Conservation (phyloP, 2,329 filamentous ascomycete genomes). For the Talaromyces sp. region DNA sequence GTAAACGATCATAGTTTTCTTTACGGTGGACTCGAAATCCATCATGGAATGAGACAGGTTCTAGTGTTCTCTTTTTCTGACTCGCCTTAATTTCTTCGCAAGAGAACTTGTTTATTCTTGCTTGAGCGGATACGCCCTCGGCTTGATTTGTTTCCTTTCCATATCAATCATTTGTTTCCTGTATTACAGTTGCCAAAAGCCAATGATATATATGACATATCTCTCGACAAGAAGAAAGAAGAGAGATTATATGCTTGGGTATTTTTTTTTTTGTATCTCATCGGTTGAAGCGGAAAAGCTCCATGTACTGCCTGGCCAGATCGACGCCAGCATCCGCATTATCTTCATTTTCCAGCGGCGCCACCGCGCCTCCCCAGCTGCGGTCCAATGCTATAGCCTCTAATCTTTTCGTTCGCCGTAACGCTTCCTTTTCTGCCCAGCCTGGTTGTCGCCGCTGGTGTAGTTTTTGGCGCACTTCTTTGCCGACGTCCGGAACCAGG, state of each 20-base stretch:
- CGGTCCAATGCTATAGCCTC: conserved; percentile 1
- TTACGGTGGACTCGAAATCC: not conserved
- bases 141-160: not conserved
- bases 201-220: not conserved
- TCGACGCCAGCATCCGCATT: conserved; percentile 33
- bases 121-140: not conserved
- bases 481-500: conserved; percentile 35
- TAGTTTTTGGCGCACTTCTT: conserved; percentile 29
- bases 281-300: conserved; percentile 39
- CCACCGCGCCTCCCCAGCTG: conserved; percentile 10
- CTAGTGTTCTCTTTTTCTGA: not conserved
- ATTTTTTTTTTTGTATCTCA: conserved; percentile 16
- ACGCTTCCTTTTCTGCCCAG: conserved; percentile 12
- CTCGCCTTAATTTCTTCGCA: not conserved
- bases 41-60: not conserved
- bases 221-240: not conserved
- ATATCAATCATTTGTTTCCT: not conserved
- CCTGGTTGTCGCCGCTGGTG: conserved; percentile 13
- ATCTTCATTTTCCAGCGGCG: conserved; percentile 15
- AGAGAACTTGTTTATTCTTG: not conserved
- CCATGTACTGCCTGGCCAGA: conserved; percentile 41
- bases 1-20: not conserved
- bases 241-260: not conserved
- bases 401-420: conserved; percentile 12
- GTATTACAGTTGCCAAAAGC: conserved; percentile 1